These are phyloP conservation scores for Uronychia binucleata DNA, from an alignment of 73 alveolate genomes.

Conservation along the genomic window DNA sequence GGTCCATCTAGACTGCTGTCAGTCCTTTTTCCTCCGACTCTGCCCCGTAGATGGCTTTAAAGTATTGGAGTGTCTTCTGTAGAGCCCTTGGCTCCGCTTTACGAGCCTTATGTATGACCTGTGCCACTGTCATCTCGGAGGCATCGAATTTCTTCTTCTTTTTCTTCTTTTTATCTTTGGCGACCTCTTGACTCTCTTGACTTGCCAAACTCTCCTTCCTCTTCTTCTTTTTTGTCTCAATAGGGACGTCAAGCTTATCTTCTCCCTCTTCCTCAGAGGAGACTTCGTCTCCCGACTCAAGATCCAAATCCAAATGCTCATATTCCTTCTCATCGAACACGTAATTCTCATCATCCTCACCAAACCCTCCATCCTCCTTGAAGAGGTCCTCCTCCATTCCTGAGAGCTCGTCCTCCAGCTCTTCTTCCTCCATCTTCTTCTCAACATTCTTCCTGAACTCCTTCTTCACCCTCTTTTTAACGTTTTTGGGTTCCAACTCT, in stretches of 20 bases:
- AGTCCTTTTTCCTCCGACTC: neutral
- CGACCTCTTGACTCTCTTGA: neutral
- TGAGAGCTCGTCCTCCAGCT: neutral
- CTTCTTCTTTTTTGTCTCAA: no score
- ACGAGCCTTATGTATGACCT: neutral
- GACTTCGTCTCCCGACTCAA: neutral
- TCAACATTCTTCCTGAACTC: neutral
- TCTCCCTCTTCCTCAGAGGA: neutral
- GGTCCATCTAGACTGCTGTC: neutral
- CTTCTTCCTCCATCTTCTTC: neutral
- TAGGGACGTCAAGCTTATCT: neutral
- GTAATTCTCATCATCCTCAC: neutral
- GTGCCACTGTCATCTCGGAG: neutral
- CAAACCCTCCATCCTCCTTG: neutral
- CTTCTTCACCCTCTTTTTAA: neutral
- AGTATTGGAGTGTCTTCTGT: neutral
- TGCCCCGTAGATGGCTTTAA: neutral
- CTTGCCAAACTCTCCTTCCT: neutral
- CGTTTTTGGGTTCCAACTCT: neutral
- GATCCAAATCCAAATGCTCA: neutral
- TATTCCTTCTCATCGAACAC: neutral
- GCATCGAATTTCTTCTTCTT: neutral
- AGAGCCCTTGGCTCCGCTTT: neutral
- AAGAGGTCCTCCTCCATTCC: neutral
- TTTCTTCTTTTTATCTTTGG: neutral